Base-by-base conservation (phyloP, 2,329 filamentous ascomycete genomes). In the Elsinoe perseae region DNA sequence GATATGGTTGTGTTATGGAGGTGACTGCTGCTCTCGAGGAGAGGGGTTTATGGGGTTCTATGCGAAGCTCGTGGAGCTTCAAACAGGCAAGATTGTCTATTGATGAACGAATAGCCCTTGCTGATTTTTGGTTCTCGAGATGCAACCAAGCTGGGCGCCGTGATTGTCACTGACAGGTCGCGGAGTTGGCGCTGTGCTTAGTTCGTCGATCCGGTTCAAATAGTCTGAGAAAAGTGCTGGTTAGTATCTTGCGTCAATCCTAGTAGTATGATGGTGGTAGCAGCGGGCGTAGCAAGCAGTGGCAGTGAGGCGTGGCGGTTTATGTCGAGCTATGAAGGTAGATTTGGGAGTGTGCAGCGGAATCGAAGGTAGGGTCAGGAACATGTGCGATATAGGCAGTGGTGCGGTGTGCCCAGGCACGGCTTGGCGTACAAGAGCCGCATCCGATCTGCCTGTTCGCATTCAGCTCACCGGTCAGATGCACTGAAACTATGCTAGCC, bases 1-100 rank as follows among this genome's bases (percentile, higher is more conserved):
- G 34, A 58, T 65, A 65, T 67, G 65, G 40, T 44, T 23, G 18
- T 44, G 40, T 25, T 23, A 21, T 44, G 40, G 2, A 23, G 20
- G 20, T 27, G 16, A 44, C 25, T 44, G 40, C 4, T 25, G 34
- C 32, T 36, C 12, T 9, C 10, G 32, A 36, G 4, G 32, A 36
- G 32, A 14, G 9, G 32, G 32, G 9, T 6, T 6, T 36, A 14
- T 36, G 32, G 4, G 32, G 9, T 9, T 9, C 4, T 36, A 14
- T 14, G n/a, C n/a, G n/a, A n/a, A n/a, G n/a, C n/a, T n/a, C n/a
- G n/a, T n/a, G n/a, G n/a, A n/a, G n/a, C n/a, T n/a, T n/a, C n/a
- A n/a, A n/a, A n/a, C n/a, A n/a, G n/a, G n/a, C n/a, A n/a, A n/a
- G n/a, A n/a, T n/a, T n/a, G n/a, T n/a, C n/a, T n/a, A n/a, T n/a